A percentile compares a stretch with the other conserved stretches of the same genome.
Evolutionary conservation across 2,329 filamentous ascomycete species (phyloP).

Genomic region (Epichloe glyceriae): DNA sequence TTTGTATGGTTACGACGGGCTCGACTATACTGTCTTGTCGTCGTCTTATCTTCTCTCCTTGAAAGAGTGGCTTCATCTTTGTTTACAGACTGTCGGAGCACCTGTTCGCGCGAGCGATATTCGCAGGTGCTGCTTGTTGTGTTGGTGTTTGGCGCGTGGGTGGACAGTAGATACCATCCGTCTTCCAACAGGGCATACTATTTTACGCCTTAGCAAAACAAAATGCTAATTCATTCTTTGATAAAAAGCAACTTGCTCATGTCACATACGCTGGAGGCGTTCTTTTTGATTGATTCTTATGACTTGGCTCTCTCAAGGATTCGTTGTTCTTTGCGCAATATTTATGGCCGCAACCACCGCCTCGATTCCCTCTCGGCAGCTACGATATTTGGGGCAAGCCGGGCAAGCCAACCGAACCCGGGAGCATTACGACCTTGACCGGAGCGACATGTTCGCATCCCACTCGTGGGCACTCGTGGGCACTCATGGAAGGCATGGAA

Average conservation of each 20-base stretch:
- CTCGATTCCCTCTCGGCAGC: too few species aligned
- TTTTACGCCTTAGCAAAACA: conserved; percentile 1
- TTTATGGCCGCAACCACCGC: too few species aligned
- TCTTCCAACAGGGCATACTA: neutral
- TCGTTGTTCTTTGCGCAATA: too few species aligned
- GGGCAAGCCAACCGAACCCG: too few species aligned
- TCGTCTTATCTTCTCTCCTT: neutral
- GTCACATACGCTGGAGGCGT: too few species aligned
- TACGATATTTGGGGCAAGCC: too few species aligned
- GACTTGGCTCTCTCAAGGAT: too few species aligned
- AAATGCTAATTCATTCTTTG: conserved; percentile 4
- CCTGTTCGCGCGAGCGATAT: conserved; percentile 4
- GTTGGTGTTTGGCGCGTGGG: conserved; percentile 4
- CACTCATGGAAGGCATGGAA: too few species aligned
- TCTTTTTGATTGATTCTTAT: too few species aligned
- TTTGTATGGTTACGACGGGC: conserved; percentile 6
- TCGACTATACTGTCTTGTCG: conserved; percentile 6
- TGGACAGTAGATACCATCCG: neutral
- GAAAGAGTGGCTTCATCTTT: neutral
- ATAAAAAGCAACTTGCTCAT: neutral
- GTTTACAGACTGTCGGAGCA: conserved; percentile 2
- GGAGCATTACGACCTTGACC: too few species aligned
- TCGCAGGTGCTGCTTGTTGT: neutral
- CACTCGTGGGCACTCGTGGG: too few species aligned
- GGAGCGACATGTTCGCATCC: too few species aligned